Evolutionary conservation across 2,329 filamentous ascomycete genomes (phyloP).

Genomic region (Penicillium aurantiogriseum): DNA sequence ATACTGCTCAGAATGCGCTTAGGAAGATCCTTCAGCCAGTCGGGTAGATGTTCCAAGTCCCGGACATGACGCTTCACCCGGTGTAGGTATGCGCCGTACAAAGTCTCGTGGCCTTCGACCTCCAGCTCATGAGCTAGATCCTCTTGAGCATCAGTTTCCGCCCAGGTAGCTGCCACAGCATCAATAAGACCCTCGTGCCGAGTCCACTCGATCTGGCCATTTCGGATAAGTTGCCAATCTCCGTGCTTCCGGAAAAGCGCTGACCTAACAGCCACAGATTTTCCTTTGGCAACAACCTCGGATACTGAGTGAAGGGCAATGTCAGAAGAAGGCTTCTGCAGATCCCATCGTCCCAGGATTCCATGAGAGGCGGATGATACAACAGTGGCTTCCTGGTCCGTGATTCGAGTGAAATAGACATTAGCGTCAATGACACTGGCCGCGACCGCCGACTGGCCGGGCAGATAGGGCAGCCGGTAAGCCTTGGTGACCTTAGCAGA

Average conservation of each 20-base stretch:
- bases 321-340: conserved; percentile 50
- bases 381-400: conserved; percentile 69
- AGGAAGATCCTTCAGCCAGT: conserved; percentile 69
- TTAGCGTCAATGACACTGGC: conserved; percentile 75
- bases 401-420: conserved; percentile 84
- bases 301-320: conserved; percentile 67
- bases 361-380: conserved; percentile 74
- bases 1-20: conserved; percentile 65
- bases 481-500: conserved; percentile 68
- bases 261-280: conserved; percentile 73
- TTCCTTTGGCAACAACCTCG: conserved; percentile 74
- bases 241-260: conserved; percentile 64
- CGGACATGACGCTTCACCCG: conserved; percentile 76
- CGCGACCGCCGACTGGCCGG: conserved; percentile 72
- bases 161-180: conserved; percentile 76
- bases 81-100: conserved; percentile 79
- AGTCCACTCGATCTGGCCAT: conserved; percentile 77
- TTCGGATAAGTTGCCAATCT: conserved; percentile 81
- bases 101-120: conserved; percentile 79
- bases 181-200: conserved; percentile 80
- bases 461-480: conserved; percentile 72
- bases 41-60: conserved; percentile 71
- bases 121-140: conserved; percentile 77
- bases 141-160: conserved; percentile 70
- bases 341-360: conserved; percentile 71